Conservation (phyloP, 306 rosid genomes). For the Lathyrus tuberosus region DNA sequence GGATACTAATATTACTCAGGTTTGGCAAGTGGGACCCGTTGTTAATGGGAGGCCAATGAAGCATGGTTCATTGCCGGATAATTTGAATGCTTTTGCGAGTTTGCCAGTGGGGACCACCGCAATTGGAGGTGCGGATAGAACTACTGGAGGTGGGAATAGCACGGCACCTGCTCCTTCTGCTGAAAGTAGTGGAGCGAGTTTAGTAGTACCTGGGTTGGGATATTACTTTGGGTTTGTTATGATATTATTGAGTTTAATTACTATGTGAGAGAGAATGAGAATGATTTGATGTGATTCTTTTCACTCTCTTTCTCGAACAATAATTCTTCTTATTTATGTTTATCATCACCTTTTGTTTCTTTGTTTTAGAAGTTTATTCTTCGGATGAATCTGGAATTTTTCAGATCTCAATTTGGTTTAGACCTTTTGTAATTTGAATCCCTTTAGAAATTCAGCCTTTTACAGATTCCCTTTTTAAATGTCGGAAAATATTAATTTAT, state of each 20-base stretch:
- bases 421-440: not conserved
- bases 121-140: too few relatives aligned
- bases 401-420: not conserved
- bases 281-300: not conserved
- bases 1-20: slow-evolving; percentile 37
- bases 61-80: slow-evolving; percentile 16
- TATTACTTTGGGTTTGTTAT: slow-evolving; percentile 12
- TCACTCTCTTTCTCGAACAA: slow-evolving; percentile 16
- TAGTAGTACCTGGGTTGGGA: not conserved
- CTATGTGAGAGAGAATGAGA: slow-evolving; percentile 1
- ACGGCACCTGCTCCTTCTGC: not conserved
- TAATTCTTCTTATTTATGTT: slow-evolving; percentile 4
- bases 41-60: not conserved
- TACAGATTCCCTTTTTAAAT: not conserved
- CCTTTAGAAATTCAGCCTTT: not conserved
- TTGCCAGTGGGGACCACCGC: not conserved
- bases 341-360: not conserved
- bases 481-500: too few relatives aligned
- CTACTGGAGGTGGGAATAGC: not conserved
- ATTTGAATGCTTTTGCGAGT: slow-evolving; percentile 11
- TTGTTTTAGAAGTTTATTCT: not conserved
- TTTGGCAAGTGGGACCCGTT: slow-evolving; percentile 80
- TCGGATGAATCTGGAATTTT: not conserved
- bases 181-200: slow-evolving; percentile 15
- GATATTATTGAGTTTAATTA: not conserved